Conservation (phyloP, 108 stramenopile genomes). For the Cyclostephanos tholiformis region DNA sequence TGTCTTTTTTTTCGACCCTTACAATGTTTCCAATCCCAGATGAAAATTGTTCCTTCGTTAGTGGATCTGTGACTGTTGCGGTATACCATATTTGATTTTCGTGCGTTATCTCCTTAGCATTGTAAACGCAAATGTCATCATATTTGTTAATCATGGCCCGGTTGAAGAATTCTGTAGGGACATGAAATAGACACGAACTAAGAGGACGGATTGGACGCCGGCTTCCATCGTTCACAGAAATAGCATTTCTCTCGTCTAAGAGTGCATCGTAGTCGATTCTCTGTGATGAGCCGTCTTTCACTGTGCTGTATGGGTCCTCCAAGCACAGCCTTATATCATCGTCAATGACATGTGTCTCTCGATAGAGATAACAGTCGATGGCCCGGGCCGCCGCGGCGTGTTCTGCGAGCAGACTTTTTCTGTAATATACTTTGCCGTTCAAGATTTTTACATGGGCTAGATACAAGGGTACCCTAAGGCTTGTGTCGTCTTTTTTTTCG, state of each 20-base stretch:
- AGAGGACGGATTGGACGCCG: neutral
- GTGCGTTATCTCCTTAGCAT: neutral
- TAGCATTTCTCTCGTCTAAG: neutral
- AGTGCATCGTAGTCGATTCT: slow-evolving; percentile 22
- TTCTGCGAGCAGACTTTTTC: slow-evolving; percentile 12
- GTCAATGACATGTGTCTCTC: slow-evolving; percentile 6
- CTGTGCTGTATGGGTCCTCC: slow-evolving; percentile 40
- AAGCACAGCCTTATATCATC: slow-evolving; percentile 23
- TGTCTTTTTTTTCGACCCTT: neutral
- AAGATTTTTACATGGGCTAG: slow-evolving; percentile 15
- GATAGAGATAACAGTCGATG: slow-evolving; percentile 41
- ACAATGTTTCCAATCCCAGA: slow-evolving; percentile 26
- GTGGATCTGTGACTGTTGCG: slow-evolving; percentile 25
- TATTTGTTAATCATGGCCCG: neutral
- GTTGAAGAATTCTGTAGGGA: neutral
- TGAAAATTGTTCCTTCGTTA: slow-evolving; percentile 28
- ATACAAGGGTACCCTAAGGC: slow-evolving; percentile 9
- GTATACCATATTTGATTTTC: slow-evolving; percentile 23
- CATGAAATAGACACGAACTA: neutral
- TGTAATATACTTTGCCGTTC: slow-evolving; percentile 39
- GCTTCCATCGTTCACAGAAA: neutral
- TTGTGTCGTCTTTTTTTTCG: neutral
- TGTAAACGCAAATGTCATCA: neutral
- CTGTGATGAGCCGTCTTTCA: neutral
- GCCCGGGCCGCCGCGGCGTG: slow-evolving; percentile 49